These are phyloP conservation scores for Pythium sp. DNA, from an alignment of 352 stramenopile genomes.

Conservation along the genomic window DNA sequence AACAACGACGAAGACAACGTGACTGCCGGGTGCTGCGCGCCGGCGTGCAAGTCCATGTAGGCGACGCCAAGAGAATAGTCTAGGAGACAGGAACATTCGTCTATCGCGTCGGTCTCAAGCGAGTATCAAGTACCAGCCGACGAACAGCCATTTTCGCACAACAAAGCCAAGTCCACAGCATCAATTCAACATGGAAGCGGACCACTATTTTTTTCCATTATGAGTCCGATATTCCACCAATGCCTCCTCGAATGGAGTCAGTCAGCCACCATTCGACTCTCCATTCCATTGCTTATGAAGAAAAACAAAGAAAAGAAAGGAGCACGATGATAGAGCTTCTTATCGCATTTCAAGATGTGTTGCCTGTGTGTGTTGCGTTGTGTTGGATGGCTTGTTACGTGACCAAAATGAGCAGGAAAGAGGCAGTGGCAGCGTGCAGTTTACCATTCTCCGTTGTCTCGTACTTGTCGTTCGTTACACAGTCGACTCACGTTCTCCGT, in stretches of 20 bases:
- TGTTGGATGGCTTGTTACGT: background rate
- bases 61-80: background rate
- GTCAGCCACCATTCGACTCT: background rate
- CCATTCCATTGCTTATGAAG: background rate
- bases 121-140: background rate
- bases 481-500: background rate
- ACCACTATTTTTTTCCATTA: background rate
- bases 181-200: background rate
- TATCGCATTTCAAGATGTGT: background rate
- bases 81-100: no score
- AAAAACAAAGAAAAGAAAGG: background rate
- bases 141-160: background rate
- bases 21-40: slow-evolving; percentile 55
- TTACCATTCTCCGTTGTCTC: no score
- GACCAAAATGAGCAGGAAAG: background rate
- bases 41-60: slow-evolving; percentile 62
- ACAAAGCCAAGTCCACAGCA: background rate
- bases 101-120: background rate
- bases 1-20: slow-evolving; percentile 34
- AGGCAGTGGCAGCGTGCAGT: no score
- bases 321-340: background rate
- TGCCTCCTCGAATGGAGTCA: background rate
- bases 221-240: background rate
- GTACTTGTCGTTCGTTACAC: slow-evolving; percentile 3
- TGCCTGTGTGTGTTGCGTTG: background rate